These are phyloP conservation scores for Cucumis sativus DNA, from an alignment of 306 rosid species.

Conservation along the genomic window Cucumber_9930_V3 NC_026661.2:20734501-20735000, in stretches of 20 bases:
- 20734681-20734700: neutral
- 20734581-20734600: neutral
- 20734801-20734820: conserved; percentile 33
- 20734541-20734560: neutral
- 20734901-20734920: conserved; percentile 10
- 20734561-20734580: neutral
- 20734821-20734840: conserved; percentile 10
- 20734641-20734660: too few species aligned
- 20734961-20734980: neutral
- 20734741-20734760: conserved; percentile 42
- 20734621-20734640: too few species aligned
- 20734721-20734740: neutral
- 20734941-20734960: neutral
- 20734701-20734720: conserved; percentile 7
- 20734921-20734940: neutral
- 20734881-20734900: neutral
- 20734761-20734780: conserved; percentile 44
- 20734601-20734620: too few species aligned
- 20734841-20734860: neutral
- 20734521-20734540: neutral
- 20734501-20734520: conserved; percentile 11
- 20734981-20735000: neutral
- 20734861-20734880: neutral
- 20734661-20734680: neutral
- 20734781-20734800: conserved; percentile 43